A percentile compares a stretch with the other conserved stretches of the same genome.
Conservation (phyloP, 306 rosid genomes). For the Gillenia trifoliata region DNA sequence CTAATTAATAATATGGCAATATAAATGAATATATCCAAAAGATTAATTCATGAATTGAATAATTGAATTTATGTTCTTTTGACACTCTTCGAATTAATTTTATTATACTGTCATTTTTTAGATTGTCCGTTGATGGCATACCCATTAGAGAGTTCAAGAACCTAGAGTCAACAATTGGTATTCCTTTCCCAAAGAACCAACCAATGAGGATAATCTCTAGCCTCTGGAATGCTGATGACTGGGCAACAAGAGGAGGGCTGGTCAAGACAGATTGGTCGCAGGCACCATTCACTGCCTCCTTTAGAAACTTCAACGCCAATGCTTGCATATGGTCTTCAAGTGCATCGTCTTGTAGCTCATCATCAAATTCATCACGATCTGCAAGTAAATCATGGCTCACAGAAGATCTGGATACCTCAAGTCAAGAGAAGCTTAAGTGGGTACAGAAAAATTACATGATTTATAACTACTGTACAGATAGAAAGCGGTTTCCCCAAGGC, state of each 20-base stretch:
- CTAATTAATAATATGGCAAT: too few species aligned
- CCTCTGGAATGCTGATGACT: slow-evolving; percentile 23
- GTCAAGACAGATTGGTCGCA: slow-evolving; percentile 68
- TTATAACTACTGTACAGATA: slow-evolving; percentile 32
- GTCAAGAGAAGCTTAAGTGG: slow-evolving; percentile 23
- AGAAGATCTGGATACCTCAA: slow-evolving; percentile 21
- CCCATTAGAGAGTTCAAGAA: slow-evolving; percentile 72
- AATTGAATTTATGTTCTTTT: too few species aligned
- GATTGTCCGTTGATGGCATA: slow-evolving; percentile 51
- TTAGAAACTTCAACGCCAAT: slow-evolving; percentile 37
- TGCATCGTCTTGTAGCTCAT: slow-evolving; percentile 21
- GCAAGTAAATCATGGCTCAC: slow-evolving; percentile 23
- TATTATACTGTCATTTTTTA: neutral
- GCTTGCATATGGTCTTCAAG: slow-evolving; percentile 31
- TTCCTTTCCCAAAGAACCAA: slow-evolving; percentile 57
- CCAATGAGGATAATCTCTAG: slow-evolving; percentile 65
- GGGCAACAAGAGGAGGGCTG: slow-evolving; percentile 72
- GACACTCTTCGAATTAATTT: too few species aligned
- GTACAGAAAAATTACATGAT: slow-evolving; percentile 37
- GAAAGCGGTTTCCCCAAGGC: slow-evolving; percentile 27
- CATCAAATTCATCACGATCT: neutral
- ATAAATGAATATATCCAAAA: too few species aligned
- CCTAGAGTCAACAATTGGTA: slow-evolving; percentile 41
- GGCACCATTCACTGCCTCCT: slow-evolving; percentile 64
- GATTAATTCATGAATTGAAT: too few species aligned